Conservation (phyloP, 148 eudicot species). For the Chenopodium quinoa region DNA sequence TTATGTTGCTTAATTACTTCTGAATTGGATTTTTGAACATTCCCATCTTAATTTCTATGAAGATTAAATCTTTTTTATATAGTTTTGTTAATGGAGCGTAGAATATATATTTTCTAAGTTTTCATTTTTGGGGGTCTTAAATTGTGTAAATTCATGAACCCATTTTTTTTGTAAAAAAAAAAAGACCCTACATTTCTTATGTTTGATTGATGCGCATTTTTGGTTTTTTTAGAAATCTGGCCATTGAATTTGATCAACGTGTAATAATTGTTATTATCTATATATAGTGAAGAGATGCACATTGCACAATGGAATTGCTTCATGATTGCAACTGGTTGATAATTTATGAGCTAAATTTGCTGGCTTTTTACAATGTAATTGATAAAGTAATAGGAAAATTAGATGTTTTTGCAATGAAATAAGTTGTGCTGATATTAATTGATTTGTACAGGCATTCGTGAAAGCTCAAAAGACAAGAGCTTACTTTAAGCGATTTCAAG, state of each 20-base stretch:
- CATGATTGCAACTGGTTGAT: neutral
- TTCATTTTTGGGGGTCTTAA: too few relatives aligned
- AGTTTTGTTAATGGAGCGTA: too few relatives aligned
- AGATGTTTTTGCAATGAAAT: neutral
- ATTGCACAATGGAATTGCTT: too few relatives aligned
- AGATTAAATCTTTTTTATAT: too few relatives aligned
- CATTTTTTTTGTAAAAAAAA: neutral
- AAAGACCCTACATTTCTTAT: neutral
- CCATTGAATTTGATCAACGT: too few relatives aligned
- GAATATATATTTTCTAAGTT: too few relatives aligned
- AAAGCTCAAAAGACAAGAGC: constrained; percentile 61
- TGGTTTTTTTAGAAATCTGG: neutral
- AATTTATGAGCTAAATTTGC: neutral
- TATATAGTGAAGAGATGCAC: neutral
- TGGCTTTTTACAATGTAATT: neutral
- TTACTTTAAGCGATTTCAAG: constrained; percentile 70
- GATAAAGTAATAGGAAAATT: neutral
- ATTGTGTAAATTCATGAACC: neutral
- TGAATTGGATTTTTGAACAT: too few relatives aligned
- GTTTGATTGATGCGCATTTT: neutral
- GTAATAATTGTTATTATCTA: neutral
- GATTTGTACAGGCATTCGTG: constrained; percentile 42
- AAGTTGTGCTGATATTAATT: neutral
- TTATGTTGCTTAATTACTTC: too few relatives aligned
- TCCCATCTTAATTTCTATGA: too few relatives aligned